phyloP scores from a whole-genome alignment of 768 basidiomycete genomes.

The Zangia roseola region DNA sequence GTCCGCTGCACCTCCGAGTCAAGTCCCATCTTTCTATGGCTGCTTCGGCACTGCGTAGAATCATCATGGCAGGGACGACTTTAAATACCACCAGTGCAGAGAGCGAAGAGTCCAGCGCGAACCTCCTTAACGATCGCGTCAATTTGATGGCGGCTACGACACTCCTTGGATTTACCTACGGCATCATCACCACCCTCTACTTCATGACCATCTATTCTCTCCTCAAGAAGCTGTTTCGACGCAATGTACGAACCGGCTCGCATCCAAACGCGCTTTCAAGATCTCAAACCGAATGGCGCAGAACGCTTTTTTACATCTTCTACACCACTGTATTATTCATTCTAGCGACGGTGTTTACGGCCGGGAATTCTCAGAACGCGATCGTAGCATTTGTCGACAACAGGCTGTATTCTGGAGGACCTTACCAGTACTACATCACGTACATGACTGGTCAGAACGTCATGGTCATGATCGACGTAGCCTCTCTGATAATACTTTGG shows the following conservation, averaged over 20 bases:
- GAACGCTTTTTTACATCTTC: slow-evolving; percentile 24
- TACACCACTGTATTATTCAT: slow-evolving; percentile 30
- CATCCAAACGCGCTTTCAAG: slow-evolving; percentile 7
- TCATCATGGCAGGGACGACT: slow-evolving; percentile 6
- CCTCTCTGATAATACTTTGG: slow-evolving; percentile 28
- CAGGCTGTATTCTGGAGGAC: slow-evolving; percentile 26
- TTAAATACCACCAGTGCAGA: slow-evolving; percentile 7
- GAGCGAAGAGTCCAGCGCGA: neutral
- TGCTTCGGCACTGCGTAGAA: neutral
- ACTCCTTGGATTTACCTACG: slow-evolving; percentile 21
- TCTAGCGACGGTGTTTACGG: slow-evolving; percentile 27
- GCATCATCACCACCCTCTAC: slow-evolving; percentile 21
- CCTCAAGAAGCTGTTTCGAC: slow-evolving; percentile 19
- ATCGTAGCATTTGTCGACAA: slow-evolving; percentile 31
- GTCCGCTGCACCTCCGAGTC: slow-evolving; percentile 9
- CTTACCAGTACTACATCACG: slow-evolving; percentile 20
- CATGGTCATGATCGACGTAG: slow-evolving; percentile 26
- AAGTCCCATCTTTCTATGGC: slow-evolving; percentile 4
- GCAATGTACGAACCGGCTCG: neutral
- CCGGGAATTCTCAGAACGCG: slow-evolving; percentile 28
- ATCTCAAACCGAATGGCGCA: slow-evolving; percentile 9
- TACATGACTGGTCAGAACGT: slow-evolving; percentile 25
- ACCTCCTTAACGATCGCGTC: slow-evolving; percentile 23
- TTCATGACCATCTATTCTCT: slow-evolving; percentile 17
- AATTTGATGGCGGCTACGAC: slow-evolving; percentile 26